A percentile compares a stretch with the other conserved stretches of the same genome.
Conservation (phyloP, 1,284 basidiomycete species). For the Fomitiporia mediterranea region DNA sequence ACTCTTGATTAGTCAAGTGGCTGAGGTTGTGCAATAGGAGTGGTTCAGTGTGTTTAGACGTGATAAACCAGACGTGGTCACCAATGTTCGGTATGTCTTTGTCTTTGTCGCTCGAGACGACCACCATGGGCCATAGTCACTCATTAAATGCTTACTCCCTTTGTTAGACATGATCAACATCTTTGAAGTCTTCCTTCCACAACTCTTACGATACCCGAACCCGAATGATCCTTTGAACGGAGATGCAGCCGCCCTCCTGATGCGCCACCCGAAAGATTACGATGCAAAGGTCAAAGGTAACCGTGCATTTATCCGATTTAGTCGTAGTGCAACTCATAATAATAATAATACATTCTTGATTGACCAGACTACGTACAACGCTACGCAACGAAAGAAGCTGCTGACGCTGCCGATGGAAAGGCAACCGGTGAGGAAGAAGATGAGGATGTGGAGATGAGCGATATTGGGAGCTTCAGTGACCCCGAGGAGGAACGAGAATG, state of each 20-base stretch:
- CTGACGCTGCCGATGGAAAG: slow-evolving; percentile 57
- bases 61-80: slow-evolving; percentile 99
- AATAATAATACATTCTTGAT: neutral
- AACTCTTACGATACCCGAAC: slow-evolving; percentile 95
- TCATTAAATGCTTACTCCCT: slow-evolving; percentile 15
- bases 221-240: slow-evolving; percentile 97
- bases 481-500: slow-evolving; percentile 50
- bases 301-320: slow-evolving; percentile 22
- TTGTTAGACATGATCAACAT: slow-evolving; percentile 95
- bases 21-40: slow-evolving; percentile 49
- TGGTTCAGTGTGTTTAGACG: slow-evolving; percentile 93
- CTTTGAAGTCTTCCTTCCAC: slow-evolving; percentile 97
- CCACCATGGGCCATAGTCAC: too few relatives aligned
- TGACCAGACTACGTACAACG: slow-evolving; percentile 77
- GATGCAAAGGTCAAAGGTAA: slow-evolving; percentile 87
- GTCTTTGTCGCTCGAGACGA: too few relatives aligned
- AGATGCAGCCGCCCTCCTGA: slow-evolving; percentile 92
- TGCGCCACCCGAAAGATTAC: slow-evolving; percentile 96
- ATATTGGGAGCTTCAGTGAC: slow-evolving; percentile 84
- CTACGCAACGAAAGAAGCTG: slow-evolving; percentile 78
- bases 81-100: slow-evolving; percentile 89
- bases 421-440: slow-evolving; percentile 27
- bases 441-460: slow-evolving; percentile 87
- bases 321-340: neutral
- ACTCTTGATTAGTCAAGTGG: slow-evolving; percentile 9